A percentile compares a stretch with the other conserved stretches of the same genome.
phyloP scores from a whole-genome alignment of 2,329 filamentous ascomycete genomes.

The Pestalotiopsis sp. region DNA sequence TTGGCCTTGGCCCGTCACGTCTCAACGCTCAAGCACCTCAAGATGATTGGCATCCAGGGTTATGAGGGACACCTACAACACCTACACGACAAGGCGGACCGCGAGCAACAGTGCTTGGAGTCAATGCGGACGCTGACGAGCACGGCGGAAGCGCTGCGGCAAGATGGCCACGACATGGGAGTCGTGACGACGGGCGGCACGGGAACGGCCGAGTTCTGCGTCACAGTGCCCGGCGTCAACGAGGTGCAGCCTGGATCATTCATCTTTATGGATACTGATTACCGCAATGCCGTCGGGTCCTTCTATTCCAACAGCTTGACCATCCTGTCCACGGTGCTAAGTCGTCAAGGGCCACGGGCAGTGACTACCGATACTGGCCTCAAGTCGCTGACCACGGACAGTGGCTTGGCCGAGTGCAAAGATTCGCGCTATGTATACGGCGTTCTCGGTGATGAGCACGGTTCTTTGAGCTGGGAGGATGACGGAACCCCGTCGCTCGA shows the following conservation, averaged over 20 bases:
- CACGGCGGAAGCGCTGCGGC: conserved; percentile 44
- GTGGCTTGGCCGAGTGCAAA: conserved; percentile 51
- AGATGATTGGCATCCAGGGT: conserved; percentile 51
- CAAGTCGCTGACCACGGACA: conserved; percentile 55
- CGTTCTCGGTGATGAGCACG: conserved; percentile 52
- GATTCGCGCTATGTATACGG: conserved; percentile 44
- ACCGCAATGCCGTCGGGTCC: conserved; percentile 52
- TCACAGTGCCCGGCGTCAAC: conserved; percentile 49
- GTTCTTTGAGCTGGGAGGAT: conserved; percentile 45
- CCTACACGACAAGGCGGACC: conserved; percentile 44
- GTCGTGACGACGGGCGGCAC: conserved; percentile 57
- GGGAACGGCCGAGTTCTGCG: conserved; percentile 56
- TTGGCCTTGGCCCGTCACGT: conserved; percentile 42
- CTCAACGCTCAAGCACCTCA: conserved; percentile 36
- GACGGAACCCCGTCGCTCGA: conserved; percentile 31
- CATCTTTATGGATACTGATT: conserved; percentile 61
- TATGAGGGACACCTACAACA: conserved; percentile 59
- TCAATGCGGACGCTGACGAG: conserved; percentile 46
- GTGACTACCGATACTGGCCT: conserved; percentile 53
- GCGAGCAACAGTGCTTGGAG: conserved; percentile 43
- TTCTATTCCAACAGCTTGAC: conserved; percentile 52
- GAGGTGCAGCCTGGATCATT: conserved; percentile 58
- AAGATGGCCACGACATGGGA: conserved; percentile 44
- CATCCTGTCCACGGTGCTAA: conserved; percentile 50
- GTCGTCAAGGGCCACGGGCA: conserved; percentile 43